phyloP scores from a whole-genome alignment of 2,329 filamentous ascomycete genomes.

The Elsinoe arachidis region DNA sequence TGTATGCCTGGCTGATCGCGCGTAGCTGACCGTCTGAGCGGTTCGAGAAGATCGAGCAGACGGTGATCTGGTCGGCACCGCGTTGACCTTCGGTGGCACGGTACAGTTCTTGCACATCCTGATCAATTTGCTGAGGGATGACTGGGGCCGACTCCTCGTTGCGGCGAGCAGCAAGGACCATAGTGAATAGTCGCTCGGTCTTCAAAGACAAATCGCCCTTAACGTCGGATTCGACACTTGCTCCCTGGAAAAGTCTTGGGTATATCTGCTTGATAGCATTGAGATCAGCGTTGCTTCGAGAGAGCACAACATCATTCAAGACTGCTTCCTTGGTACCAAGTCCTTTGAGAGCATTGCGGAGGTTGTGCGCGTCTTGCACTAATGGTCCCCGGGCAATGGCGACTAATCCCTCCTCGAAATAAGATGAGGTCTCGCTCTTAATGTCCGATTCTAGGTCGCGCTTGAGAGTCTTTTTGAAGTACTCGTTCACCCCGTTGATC shows the following conservation, averaged over 20 bases:
- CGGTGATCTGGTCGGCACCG: slow-evolving; percentile 64
- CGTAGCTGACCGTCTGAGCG: slow-evolving; percentile 76
- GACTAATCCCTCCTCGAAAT: slow-evolving; percentile 66
- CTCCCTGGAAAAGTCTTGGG: slow-evolving; percentile 53
- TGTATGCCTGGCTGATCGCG: slow-evolving; percentile 69
- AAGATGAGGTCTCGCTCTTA: slow-evolving; percentile 51
- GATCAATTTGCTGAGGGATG: slow-evolving; percentile 62
- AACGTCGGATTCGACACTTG: slow-evolving; percentile 61
- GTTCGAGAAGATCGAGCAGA: slow-evolving; percentile 68
- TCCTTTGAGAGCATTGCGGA: slow-evolving; percentile 66
- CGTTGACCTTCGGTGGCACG: slow-evolving; percentile 63
- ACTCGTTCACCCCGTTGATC: slow-evolving; percentile 39
- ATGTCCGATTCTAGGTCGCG: slow-evolving; percentile 57
- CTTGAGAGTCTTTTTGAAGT: slow-evolving; percentile 34
- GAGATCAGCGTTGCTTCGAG: slow-evolving; percentile 78
- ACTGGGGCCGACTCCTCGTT: slow-evolving; percentile 71
- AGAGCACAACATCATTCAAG: slow-evolving; percentile 77
- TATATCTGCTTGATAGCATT: slow-evolving; percentile 77
- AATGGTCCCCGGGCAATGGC: slow-evolving; percentile 72
- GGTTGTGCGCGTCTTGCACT: slow-evolving; percentile 61
- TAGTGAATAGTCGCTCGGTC: slow-evolving; percentile 76
- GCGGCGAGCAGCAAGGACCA: slow-evolving; percentile 65
- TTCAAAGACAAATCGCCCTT: slow-evolving; percentile 74
- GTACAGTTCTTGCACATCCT: slow-evolving; percentile 69
- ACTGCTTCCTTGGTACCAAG: slow-evolving; percentile 77